Evolutionary conservation across 2,329 filamentous ascomycete species (phyloP).

Genomic region (Alternaria sp.): DNA sequence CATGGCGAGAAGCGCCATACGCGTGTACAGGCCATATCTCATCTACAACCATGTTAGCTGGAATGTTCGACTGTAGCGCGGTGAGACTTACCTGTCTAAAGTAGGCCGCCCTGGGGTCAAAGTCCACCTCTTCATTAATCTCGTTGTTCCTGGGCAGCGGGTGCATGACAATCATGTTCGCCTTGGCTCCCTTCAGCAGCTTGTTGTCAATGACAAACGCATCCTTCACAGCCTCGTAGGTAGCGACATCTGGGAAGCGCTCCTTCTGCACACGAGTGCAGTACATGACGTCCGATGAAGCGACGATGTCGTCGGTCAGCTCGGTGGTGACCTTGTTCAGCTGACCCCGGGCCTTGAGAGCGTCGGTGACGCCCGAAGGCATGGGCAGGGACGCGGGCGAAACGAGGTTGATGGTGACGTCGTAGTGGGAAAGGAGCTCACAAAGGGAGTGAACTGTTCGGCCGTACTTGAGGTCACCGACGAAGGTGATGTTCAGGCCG

Average conservation of each 20-base stretch:
- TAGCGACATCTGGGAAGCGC: conserved; percentile 79
- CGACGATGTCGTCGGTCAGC: conserved; percentile 86
- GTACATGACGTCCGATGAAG: conserved; percentile 89
- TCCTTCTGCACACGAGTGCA: conserved; percentile 97
- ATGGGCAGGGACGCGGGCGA: conserved; percentile 79
- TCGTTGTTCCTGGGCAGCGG: conserved; percentile 92
- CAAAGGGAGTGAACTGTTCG: conserved; percentile 94
- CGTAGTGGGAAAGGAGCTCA: conserved; percentile 93
- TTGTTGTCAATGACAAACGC: conserved; percentile 89
- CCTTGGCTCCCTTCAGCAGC: conserved; percentile 89
- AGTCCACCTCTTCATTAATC: conserved; percentile 94
- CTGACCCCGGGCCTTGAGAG: conserved; percentile 76
- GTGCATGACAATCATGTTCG: conserved; percentile 92
- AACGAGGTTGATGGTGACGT: conserved; percentile 91
- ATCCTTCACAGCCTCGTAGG: conserved; percentile 89
- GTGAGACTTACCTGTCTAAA: conserved; percentile 87
- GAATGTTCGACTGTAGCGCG: background rate
- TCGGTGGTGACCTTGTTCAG: conserved; percentile 76
- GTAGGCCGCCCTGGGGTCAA: conserved; percentile 95
- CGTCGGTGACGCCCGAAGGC: conserved; percentile 74
- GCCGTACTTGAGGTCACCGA: conserved; percentile 90
- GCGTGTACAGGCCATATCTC: conserved; percentile 95
- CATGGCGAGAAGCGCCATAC: conserved; percentile 95
- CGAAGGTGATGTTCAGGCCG: conserved; percentile 93
- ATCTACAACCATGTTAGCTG: conserved; percentile 69